phyloP scores from a whole-genome alignment of 495 filamentous ascomycete species.

The Penicillium egyptiacum region DNA sequence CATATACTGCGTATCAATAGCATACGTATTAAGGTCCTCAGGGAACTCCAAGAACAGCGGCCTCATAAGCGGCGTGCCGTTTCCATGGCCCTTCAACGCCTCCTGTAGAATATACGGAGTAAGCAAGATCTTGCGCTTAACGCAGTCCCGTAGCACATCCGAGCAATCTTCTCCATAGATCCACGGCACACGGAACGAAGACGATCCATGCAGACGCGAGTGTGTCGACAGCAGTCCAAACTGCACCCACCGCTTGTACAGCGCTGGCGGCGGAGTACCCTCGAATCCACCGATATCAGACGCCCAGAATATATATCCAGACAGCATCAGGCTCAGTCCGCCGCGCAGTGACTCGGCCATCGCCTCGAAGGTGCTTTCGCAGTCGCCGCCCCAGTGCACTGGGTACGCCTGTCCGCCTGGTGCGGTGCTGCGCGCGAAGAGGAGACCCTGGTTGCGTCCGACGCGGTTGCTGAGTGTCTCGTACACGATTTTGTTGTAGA shows the following conservation, averaged over 20 bases:
- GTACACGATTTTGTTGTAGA: slow-evolving; percentile 71
- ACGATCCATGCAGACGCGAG: slow-evolving; percentile 64
- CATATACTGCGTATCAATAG: slow-evolving; percentile 68
- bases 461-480: slow-evolving; percentile 59
- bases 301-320: slow-evolving; percentile 68
- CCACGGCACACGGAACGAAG: slow-evolving; percentile 71
- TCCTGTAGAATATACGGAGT: slow-evolving; percentile 64
- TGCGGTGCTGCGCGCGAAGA: slow-evolving; percentile 67
- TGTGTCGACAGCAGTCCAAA: slow-evolving; percentile 69
- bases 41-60: slow-evolving; percentile 67
- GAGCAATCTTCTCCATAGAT: slow-evolving; percentile 64
- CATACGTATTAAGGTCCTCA: slow-evolving; percentile 59
- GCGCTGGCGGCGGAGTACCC: slow-evolving; percentile 61
- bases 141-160: slow-evolving; percentile 56
- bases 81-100: slow-evolving; percentile 44
- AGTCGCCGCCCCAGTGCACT: slow-evolving; percentile 67
- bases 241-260: slow-evolving; percentile 77
- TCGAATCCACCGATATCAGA: slow-evolving; percentile 75
- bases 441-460: slow-evolving; percentile 57
- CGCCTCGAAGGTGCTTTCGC: slow-evolving; percentile 68
- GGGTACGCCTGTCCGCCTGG: slow-evolving; percentile 69
- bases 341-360: slow-evolving; percentile 73
- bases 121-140: slow-evolving; percentile 59
- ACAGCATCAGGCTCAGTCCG: slow-evolving; percentile 64
- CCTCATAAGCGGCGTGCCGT: slow-evolving; percentile 56